Conservation (phyloP, 2,329 filamentous ascomycete genomes). For the Diaporthe citriasiana region DNA sequence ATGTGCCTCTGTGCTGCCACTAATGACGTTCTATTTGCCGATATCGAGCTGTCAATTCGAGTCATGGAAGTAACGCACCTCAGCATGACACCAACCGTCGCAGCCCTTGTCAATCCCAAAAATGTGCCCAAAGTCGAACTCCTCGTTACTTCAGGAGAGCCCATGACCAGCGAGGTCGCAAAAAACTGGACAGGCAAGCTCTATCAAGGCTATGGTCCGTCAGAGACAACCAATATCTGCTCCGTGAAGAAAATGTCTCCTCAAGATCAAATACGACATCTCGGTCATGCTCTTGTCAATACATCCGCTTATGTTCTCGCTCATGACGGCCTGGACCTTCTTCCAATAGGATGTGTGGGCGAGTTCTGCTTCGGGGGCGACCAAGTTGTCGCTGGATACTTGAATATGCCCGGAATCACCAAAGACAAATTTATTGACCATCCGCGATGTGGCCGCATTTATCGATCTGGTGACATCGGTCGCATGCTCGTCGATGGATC, state of each 20-base stretch:
- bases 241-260: constrained; percentile 75
- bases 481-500: constrained; percentile 83
- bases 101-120: constrained; percentile 77
- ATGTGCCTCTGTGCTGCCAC: constrained; percentile 83
- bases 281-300: constrained; percentile 82
- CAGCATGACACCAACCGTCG: constrained; percentile 88
- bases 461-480: constrained; percentile 86
- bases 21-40: constrained; percentile 80
- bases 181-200: constrained; percentile 77
- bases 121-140: constrained; percentile 81
- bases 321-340: constrained; percentile 59
- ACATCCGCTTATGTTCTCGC: constrained; percentile 79
- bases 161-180: constrained; percentile 80
- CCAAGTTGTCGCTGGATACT: constrained; percentile 83
- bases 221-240: constrained; percentile 91
- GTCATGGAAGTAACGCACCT: constrained; percentile 79
- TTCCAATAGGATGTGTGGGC: constrained; percentile 81
- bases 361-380: constrained; percentile 90
- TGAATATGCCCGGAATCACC: constrained; percentile 75
- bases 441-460: constrained; percentile 77
- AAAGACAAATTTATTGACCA: constrained; percentile 78
- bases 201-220: constrained; percentile 87
- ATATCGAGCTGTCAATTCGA: constrained; percentile 78
- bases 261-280: constrained; percentile 76
- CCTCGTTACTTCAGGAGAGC: constrained; percentile 85